Conservation (phyloP, 148 eudicot genomes). For the Rhododendron molle region DNA sequence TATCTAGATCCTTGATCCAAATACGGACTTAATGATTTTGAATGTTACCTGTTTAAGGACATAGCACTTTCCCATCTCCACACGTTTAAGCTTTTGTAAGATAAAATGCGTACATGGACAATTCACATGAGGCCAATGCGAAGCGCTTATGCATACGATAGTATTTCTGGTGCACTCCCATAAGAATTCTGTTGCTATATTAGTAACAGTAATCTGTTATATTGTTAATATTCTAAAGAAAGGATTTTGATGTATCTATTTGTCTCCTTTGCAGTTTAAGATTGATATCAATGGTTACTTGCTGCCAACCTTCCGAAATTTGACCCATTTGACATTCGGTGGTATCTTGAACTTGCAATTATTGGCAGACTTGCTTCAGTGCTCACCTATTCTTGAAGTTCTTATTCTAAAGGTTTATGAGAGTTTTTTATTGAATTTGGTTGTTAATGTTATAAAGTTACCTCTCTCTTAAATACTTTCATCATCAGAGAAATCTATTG, state of each 20-base stretch:
- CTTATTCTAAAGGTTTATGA: not conserved
- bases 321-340: not conserved
- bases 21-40: not conserved
- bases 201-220: too few relatives aligned
- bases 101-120: not conserved
- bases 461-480: not conserved
- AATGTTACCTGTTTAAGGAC: not conserved
- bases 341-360: not conserved
- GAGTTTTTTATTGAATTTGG: not conserved
- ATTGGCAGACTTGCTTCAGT: not conserved
- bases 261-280: not conserved
- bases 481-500: not conserved
- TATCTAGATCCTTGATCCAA: not conserved
- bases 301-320: constrained; percentile 4
- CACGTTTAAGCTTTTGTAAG: not conserved
- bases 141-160: not conserved
- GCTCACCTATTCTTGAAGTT: constrained; percentile 5
- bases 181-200: not conserved
- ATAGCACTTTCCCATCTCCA: not conserved
- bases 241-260: not conserved
- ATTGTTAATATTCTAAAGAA: not conserved
- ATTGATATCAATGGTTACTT: not conserved
- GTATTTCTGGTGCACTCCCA: not conserved
- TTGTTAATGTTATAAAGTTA: not conserved
- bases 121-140: not conserved